Percentiles rank a stretch among this genome's conserved stretches.
These are phyloP conservation scores for Nigrograna mackinnonii DNA, from an alignment of 2,329 filamentous ascomycete species.

Conservation along the genomic window DNA sequence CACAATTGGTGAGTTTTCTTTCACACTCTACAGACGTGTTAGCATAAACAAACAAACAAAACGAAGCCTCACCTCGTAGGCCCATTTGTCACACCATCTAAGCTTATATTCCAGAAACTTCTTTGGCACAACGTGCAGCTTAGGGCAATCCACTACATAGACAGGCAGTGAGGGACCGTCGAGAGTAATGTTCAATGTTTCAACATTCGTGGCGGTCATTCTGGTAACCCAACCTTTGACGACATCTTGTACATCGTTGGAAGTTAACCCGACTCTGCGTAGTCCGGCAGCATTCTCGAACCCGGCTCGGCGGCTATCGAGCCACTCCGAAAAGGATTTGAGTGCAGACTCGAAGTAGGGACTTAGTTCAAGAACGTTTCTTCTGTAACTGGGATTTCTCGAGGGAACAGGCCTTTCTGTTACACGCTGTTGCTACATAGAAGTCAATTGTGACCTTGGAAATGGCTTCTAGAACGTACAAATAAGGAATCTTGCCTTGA, in stretches of 20 bases:
- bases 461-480: slow-evolving; percentile 8
- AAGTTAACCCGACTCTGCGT: no score
- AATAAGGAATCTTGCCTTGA: slow-evolving; percentile 22
- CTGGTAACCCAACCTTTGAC: slow-evolving; percentile 35
- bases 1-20: slow-evolving; percentile 23
- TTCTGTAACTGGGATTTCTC: slow-evolving; percentile 16
- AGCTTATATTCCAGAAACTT: slow-evolving; percentile 34
- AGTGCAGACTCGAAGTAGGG: slow-evolving; percentile 18
- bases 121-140: slow-evolving; percentile 34
- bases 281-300: no score
- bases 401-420: neutral
- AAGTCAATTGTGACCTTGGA: neutral
- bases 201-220: slow-evolving; percentile 16
- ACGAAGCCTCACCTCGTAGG: slow-evolving; percentile 27
- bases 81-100: slow-evolving; percentile 29
- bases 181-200: slow-evolving; percentile 15
- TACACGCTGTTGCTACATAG: neutral
- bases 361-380: slow-evolving; percentile 12
- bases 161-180: slow-evolving; percentile 18
- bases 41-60: slow-evolving; percentile 1
- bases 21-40: slow-evolving; percentile 13
- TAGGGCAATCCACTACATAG: slow-evolving; percentile 40
- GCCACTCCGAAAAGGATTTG: slow-evolving; percentile 18
- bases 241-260: slow-evolving; percentile 15
- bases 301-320: no score